Evolutionary conservation across 768 basidiomycete species (phyloP).

Genomic region (Leccinum obscurum): DNA sequence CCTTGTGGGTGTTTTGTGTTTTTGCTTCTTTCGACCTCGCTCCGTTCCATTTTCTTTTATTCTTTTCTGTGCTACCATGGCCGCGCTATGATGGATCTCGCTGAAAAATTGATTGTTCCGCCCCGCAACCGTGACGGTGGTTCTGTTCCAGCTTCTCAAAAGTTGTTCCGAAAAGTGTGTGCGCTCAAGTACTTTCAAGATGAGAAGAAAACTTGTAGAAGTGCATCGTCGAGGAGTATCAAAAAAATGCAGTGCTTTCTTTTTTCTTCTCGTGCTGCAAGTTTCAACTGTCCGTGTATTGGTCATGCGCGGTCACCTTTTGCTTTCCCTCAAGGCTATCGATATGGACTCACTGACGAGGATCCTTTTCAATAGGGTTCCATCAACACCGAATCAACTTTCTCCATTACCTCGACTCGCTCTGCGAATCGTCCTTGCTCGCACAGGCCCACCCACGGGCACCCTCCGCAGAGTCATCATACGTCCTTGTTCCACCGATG

Average conservation of each 20-base stretch:
- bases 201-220: slow-evolving; percentile 96
- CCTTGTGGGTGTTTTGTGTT: background rate
- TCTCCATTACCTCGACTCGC: slow-evolving; percentile 84
- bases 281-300: background rate
- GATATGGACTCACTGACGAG: background rate
- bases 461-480: slow-evolving; percentile 4
- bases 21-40: background rate
- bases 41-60: background rate
- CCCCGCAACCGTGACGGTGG: too few species aligned
- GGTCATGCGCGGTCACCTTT: background rate
- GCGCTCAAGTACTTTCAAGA: slow-evolving; percentile 78
- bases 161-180: slow-evolving; percentile 70
- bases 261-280: background rate
- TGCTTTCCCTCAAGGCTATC: background rate
- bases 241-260: slow-evolving; percentile 52
- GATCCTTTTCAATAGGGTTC: slow-evolving; percentile 53
- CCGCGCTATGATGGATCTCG: background rate
- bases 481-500: background rate
- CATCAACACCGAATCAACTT: slow-evolving; percentile 93
- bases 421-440: slow-evolving; percentile 77
- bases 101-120: background rate
- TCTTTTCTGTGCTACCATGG: background rate
- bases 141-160: too few species aligned
- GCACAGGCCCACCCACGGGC: slow-evolving; percentile 51
- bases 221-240: slow-evolving; percentile 86